These are phyloP conservation scores for Cryptococcus floricola DNA, from an alignment of 1,284 basidiomycete genomes.

Conservation along the genomic window DNA sequence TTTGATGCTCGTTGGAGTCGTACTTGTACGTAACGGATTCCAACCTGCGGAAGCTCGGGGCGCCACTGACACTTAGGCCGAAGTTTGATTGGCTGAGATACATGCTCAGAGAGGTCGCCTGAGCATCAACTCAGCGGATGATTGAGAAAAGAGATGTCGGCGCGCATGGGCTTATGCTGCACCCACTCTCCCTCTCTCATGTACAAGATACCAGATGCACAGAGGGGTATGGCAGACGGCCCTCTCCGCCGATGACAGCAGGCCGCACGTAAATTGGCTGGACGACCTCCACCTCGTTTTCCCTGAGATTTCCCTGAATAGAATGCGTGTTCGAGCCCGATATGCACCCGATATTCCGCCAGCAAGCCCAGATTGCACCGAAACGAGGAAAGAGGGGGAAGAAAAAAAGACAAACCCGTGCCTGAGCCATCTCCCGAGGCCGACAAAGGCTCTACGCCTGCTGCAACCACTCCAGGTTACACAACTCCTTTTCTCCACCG, in stretches of 20 bases:
- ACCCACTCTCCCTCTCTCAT: not conserved
- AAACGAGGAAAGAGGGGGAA: not conserved
- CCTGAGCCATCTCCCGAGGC: constrained; percentile 1
- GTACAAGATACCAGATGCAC: not conserved
- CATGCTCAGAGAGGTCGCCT: not conserved
- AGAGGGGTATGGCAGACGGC: not conserved
- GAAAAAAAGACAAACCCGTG: not conserved
- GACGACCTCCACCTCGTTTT: constrained; percentile 2
- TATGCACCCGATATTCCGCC: not conserved
- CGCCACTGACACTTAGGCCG: too few relatives aligned
- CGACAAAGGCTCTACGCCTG: not conserved
- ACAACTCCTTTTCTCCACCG: too few relatives aligned
- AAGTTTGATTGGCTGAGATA: too few relatives aligned
- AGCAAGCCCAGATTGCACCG: too few relatives aligned
- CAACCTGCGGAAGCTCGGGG: too few relatives aligned
- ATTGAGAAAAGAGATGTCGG: too few relatives aligned
- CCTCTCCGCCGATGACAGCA: not conserved
- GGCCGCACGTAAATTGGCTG: not conserved
- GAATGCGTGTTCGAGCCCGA: not conserved
- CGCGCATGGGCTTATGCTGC: not conserved
- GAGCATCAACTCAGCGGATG: too few relatives aligned
- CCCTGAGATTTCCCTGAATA: not conserved
- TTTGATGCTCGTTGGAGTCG: too few relatives aligned
- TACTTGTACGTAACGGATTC: too few relatives aligned
- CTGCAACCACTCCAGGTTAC: not conserved